These are phyloP conservation scores for Gossypium ekmanianum DNA, from an alignment of 345 rosid species.

Conservation along the genomic window DNA sequence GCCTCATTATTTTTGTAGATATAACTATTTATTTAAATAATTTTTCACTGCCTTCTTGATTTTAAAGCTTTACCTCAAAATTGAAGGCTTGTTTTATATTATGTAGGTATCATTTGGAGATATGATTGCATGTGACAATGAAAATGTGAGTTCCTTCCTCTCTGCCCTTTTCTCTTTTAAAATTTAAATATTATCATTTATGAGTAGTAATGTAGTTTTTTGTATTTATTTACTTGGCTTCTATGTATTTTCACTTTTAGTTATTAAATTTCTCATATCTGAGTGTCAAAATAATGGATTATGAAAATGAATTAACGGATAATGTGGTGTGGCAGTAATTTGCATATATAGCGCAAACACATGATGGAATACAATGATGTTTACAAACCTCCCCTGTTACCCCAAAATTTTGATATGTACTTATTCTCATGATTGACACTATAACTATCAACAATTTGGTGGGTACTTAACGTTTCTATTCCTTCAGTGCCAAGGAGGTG, in stretches of 20 bases:
- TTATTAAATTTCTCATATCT: not conserved
- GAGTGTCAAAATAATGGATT: not conserved
- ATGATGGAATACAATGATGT: not conserved
- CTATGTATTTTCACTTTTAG: not conserved
- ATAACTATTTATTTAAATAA: slow-evolving; percentile 10
- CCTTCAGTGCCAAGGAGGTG: slow-evolving; percentile 95
- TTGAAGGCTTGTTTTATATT: slow-evolving; percentile 16
- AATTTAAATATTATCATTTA: not conserved
- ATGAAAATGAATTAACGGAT: not conserved
- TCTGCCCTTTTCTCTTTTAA: not conserved
- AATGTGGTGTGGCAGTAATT: not conserved
- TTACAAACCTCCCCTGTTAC: not conserved
- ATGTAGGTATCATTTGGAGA: slow-evolving; percentile 91
- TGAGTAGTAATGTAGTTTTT: not conserved
- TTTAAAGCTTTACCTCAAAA: slow-evolving; percentile 6
- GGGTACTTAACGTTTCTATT: slow-evolving; percentile 6
- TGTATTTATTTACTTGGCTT: not conserved
- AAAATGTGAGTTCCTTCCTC: slow-evolving; percentile 59
- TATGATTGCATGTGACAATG: slow-evolving; percentile 98
- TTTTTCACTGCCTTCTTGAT: not conserved
- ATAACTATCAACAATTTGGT: not conserved
- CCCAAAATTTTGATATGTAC: not conserved
- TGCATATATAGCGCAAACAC: not conserved
- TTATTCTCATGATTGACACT: not conserved
- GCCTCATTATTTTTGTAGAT: slow-evolving; percentile 9